These are phyloP conservation scores for Annulohypoxylon bovei DNA, from an alignment of 495 filamentous ascomycete genomes.

Conservation along the genomic window DNA sequence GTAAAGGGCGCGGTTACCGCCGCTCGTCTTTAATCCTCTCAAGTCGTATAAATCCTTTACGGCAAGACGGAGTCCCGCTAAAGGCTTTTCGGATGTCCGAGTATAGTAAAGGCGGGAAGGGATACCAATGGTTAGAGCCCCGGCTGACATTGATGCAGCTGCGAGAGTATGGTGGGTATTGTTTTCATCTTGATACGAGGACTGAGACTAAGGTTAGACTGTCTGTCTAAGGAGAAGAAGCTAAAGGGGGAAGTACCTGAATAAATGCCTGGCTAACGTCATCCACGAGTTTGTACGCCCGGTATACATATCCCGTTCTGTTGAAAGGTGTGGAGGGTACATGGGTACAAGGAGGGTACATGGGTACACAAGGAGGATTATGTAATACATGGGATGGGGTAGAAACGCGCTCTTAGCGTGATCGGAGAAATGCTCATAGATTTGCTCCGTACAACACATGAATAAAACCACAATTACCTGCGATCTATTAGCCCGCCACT, in stretches of 20 bases:
- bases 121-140: not conserved
- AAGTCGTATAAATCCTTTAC: not conserved
- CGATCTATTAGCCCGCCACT: no score
- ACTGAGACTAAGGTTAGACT: not conserved
- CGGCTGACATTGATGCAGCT: not conserved
- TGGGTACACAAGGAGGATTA: no score
- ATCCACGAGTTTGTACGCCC: not conserved
- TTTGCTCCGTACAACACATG: no score
- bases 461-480: no score
- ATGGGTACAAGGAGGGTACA: no score
- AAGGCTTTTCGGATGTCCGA: not conserved
- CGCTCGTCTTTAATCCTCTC: not conserved
- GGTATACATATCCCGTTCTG: not conserved
- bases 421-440: no score
- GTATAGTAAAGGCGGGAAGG: not conserved
- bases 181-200: not conserved
- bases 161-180: not conserved
- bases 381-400: no score
- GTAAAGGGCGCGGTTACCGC: not conserved
- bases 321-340: no score
- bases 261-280: not conserved
- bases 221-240: not conserved
- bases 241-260: not conserved
- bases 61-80: not conserved
- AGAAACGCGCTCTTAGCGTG: no score